Conservation (phyloP, 75 land plant genomes). For the Pinus albicaulis region DNA sequence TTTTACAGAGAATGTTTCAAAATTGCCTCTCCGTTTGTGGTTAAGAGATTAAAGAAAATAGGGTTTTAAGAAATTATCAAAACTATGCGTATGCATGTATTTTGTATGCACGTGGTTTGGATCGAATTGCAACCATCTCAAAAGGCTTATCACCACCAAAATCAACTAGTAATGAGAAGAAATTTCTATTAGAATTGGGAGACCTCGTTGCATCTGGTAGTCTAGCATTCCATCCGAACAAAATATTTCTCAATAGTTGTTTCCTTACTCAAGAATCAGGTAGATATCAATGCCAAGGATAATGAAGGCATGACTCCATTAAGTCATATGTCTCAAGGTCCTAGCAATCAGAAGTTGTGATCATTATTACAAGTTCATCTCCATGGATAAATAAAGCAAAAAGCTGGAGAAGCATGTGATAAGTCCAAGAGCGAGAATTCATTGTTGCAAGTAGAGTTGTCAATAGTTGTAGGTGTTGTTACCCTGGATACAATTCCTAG, state of each 20-base stretch:
- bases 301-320: constrained; percentile 81
- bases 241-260: constrained; percentile 59
- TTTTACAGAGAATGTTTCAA: too few relatives aligned
- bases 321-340: constrained; percentile 68
- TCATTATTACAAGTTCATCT: constrained; percentile 42
- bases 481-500: too few relatives aligned
- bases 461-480: constrained; percentile 45
- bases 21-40: too few relatives aligned
- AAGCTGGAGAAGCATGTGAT: constrained; percentile 57
- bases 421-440: constrained; percentile 55
- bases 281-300: constrained; percentile 76
- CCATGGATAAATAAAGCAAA: constrained; percentile 60
- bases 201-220: constrained; percentile 89
- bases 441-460: constrained; percentile 60
- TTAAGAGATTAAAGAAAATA: too few relatives aligned
- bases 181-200: constrained; percentile 64
- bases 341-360: constrained; percentile 61
- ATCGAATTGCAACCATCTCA: too few relatives aligned
- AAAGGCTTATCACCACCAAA: too few relatives aligned
- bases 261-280: constrained; percentile 62
- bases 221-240: constrained; percentile 61
- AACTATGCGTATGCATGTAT: too few relatives aligned
- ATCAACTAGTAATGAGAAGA: too few relatives aligned
- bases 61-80: too few relatives aligned
- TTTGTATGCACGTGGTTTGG: too few relatives aligned